These are phyloP conservation scores for Closterium sp. DNA, from an alignment of 139 green algal genomes.

Conservation along the genomic window DNA sequence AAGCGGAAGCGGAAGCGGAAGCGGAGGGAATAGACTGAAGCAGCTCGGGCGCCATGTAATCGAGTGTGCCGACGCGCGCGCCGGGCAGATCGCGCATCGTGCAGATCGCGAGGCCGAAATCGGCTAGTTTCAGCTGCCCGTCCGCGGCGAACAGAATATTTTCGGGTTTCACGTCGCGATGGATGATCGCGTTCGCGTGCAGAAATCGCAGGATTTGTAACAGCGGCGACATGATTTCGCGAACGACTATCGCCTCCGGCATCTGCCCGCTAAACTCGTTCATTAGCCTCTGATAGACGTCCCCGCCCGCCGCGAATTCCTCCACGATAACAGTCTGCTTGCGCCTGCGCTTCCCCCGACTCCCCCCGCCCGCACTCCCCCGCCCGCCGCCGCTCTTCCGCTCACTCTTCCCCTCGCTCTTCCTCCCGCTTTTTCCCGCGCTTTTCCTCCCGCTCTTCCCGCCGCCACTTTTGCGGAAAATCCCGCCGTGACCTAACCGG, in stretches of 20 bases:
- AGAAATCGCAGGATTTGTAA: background rate
- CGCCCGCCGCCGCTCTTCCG: background rate
- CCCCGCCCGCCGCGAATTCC: background rate
- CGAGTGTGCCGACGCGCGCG: conserved; percentile 65
- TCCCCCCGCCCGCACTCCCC: background rate
- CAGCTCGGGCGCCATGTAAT: conserved; percentile 65
- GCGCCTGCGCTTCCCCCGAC: background rate
- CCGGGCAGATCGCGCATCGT: conserved; percentile 54
- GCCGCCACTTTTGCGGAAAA: background rate
- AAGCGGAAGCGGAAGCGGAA: background rate
- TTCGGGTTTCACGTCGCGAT: conserved; percentile 52
- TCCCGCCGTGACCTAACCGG: background rate
- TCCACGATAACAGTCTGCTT: background rate
- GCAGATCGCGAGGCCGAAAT: conserved; percentile 74
- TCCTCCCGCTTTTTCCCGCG: background rate
- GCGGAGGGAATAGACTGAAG: background rate
- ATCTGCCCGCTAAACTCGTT: background rate
- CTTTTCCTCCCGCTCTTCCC: background rate
- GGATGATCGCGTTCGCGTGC: background rate
- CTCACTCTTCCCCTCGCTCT: background rate
- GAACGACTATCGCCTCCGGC: background rate
- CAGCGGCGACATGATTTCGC: background rate
- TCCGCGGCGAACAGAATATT: conserved; percentile 19
- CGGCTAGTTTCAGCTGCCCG: conserved; percentile 40
- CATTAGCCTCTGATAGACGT: background rate